Evolutionary conservation across 805 yeast species (phyloP), one percentile per base, ranked within the genome.

Genomic region (Limtongozyma cylindracea): DNA sequence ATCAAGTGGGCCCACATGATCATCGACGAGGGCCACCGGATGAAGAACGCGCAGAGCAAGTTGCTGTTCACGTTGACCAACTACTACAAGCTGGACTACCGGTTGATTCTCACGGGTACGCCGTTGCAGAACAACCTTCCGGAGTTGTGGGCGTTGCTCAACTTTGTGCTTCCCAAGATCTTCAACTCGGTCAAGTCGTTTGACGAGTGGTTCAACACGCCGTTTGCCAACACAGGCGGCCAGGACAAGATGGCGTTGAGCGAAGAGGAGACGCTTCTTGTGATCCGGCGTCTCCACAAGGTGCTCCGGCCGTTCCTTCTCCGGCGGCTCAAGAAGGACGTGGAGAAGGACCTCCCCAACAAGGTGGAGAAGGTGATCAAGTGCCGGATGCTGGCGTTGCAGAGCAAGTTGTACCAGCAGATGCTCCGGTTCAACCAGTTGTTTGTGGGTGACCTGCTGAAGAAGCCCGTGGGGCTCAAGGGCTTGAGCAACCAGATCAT

Each of bases 131-230:
- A 74, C 39, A 74, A 72, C 32, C 53, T 73, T 32, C 91, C 91
- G 1, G 91, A 74, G 42, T 52, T 74, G 25, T 74, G 91, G 91
- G 84, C 91, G 0, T 52, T 74, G 29, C 48, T 74, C 34, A 74
- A 74, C 39, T 74, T 74, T 34, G 84, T 72, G 11, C 54, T 74
- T 29, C 91, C 91, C 6, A 70, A 72, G 35, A 69, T 74, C 40
- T 74, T 74, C 56, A 74, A 73, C 37, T 73, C 88, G 17, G 88
- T 71, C 8, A 71, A 74, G 37, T 68, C 84, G 6, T 74, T 74
- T 37, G 88, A 74, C 37, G 91, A 74, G 38, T 74, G 91, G 91
- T 74, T 74, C 39, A 74, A 74, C 36, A 74, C 91, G 0, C 91
- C 91, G 5, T 74, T 74, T 46, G 84, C 82, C 4, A 73, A 71